Conservation (phyloP, 495 filamentous ascomycete species). For the Pseudoneurospora amorphoporcata region DNA sequence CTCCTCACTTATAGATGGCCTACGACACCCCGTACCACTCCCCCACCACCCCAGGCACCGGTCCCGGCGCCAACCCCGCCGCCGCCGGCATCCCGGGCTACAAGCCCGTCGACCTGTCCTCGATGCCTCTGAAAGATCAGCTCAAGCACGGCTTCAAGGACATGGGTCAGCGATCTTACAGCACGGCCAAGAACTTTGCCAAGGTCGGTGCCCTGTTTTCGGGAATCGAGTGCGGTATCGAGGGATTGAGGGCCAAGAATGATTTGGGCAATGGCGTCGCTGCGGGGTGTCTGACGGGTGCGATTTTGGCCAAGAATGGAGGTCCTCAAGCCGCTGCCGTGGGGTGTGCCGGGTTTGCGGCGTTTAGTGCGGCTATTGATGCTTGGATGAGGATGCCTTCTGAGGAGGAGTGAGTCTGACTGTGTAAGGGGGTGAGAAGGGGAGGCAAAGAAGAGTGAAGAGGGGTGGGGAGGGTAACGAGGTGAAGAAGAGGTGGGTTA, state of each 20-base stretch:
- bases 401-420: constrained; percentile 32
- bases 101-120: constrained; percentile 38
- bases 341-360: constrained; percentile 90
- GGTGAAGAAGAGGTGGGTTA: background rate
- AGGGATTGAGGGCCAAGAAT: constrained; percentile 85
- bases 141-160: constrained; percentile 78
- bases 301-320: constrained; percentile 69
- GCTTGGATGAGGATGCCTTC: constrained; percentile 66
- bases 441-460: background rate
- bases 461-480: background rate
- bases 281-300: constrained; percentile 87
- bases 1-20: constrained; percentile 18
- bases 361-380: constrained; percentile 92
- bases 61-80: background rate
- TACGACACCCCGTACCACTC: constrained; percentile 25
- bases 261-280: constrained; percentile 81
- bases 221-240: constrained; percentile 92
- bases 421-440: background rate
- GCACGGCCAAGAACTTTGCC: constrained; percentile 90
- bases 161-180: constrained; percentile 77
- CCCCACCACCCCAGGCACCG: background rate
- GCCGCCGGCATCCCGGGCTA: constrained; percentile 7
- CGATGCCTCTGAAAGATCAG: constrained; percentile 74
- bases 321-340: constrained; percentile 84
- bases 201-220: constrained; percentile 80